phyloP scores from a whole-genome alignment of 208 protist species.

The Acanthamoeba culbertsoni region DNA sequence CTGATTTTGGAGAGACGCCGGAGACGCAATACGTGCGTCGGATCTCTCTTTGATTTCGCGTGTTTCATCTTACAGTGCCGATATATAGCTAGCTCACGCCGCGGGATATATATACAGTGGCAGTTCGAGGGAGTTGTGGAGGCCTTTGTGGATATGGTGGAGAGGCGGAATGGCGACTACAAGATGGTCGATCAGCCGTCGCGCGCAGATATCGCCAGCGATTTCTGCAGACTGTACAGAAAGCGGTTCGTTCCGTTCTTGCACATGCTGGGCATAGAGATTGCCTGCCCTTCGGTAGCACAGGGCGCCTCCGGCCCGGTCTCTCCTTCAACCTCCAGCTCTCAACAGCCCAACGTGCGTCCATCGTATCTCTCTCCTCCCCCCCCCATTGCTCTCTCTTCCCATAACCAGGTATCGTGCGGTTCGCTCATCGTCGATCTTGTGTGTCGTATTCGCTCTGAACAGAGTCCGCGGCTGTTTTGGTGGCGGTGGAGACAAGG shows the following conservation, averaged over 20 bases:
- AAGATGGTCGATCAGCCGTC: slow-evolving; percentile 18
- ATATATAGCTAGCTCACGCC: too few species aligned
- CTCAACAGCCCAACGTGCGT: too few species aligned
- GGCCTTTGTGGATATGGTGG: slow-evolving; percentile 20
- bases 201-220: neutral
- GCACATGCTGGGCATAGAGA: slow-evolving; percentile 46
- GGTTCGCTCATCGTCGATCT: neutral
- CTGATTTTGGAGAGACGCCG: neutral
- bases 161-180: neutral
- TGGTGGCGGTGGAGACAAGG: neutral
- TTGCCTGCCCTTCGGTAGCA: neutral
- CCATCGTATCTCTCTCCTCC: neutral
- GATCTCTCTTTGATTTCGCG: neutral
- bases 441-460: neutral
- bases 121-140: neutral
- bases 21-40: neutral
- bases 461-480: neutral
- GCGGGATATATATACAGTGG: neutral
- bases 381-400: neutral
- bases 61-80: too few species aligned
- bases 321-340: too few species aligned
- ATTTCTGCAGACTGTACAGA: slow-evolving; percentile 17
- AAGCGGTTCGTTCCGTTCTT: slow-evolving; percentile 44
- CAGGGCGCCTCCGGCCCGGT: too few species aligned
- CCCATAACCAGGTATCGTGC: neutral